These are phyloP conservation scores for Suillus subalutaceus DNA, from an alignment of 768 basidiomycete species.

Conservation along the genomic window DNA sequence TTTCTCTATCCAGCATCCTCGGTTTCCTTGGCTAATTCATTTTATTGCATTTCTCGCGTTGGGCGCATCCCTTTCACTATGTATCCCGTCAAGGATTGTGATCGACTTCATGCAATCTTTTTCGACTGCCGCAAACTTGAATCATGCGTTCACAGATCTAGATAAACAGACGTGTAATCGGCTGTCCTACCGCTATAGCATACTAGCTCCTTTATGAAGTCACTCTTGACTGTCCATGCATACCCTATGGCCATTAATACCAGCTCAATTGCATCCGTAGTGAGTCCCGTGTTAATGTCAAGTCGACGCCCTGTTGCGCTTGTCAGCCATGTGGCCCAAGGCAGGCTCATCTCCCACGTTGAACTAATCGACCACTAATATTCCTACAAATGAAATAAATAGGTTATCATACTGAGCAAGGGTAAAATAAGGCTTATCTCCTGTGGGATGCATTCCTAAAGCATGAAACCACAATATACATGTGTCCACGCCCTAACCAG, in stretches of 20 bases:
- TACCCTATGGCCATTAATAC: not conserved
- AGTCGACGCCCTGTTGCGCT: not conserved
- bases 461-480: not conserved
- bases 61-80: not conserved
- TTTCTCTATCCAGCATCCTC: conserved; percentile 17
- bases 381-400: not conserved
- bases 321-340: not conserved
- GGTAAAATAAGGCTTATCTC: not conserved
- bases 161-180: not conserved
- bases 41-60: not conserved
- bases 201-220: not conserved
- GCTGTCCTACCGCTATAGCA: not conserved
- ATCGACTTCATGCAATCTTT: not conserved
- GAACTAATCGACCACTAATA: not conserved
- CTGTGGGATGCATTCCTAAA: not conserved
- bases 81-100: not conserved
- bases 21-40: not conserved
- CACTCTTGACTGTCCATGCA: not conserved
- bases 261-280: not conserved
- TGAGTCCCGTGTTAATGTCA: not conserved
- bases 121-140: too few relatives aligned
- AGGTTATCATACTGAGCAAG: not conserved
- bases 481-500: not conserved
- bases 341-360: not conserved
- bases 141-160: not conserved